Evolutionary conservation across 257 asterid genomes (phyloP), one percentile per base, ranked within the genome.

Genomic region (Perilla frutescens): DNA sequence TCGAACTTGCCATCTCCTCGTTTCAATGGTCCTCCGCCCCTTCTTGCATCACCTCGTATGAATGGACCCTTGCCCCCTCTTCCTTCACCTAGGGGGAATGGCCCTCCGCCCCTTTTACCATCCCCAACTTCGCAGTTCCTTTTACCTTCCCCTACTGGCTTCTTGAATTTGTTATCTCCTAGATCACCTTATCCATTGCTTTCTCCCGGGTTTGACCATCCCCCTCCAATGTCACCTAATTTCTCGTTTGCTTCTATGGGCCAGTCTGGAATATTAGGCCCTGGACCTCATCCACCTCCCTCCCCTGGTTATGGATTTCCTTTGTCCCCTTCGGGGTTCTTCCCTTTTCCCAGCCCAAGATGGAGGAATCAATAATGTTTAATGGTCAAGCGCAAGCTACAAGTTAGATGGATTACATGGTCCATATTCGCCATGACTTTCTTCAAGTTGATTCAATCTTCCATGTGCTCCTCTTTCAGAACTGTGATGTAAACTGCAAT

Each of bases 261-360:
- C 60, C 97, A 90, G 64, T 80, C 90, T 9, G 97, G 97, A 56
- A 85, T 86, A 57, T 79, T 93, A 47, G 98, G 98, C 31, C 88
- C 96, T 3, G 96, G 89, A 63, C 96, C 93, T 59, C 93, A 83
- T 63, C 85, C 84, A 65, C 96, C 96, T 5, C 96, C 87, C 37
- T 93, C 98, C 45, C 98, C 98, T 29, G 97, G 96, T 75, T 87
- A 86, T 53, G 96, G 97, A 61, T 91, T 91, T 74, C 97, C 97
- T 1, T 62, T 81, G 79, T 93, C 98, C 43, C 98, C 97, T 26
- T 87, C 96, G 1, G 93, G 92, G 41, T 85, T 89, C 78, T 93
- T 87, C 74, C 83, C 93, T 66, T 13, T 81, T 9, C 72, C 91
- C 62, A 91, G 98, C 77, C 97, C 98, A 70, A 79, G 93, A 80